Conservation (phyloP, 2,329 filamentous ascomycete species). For the Polychaeton citri region DNA sequence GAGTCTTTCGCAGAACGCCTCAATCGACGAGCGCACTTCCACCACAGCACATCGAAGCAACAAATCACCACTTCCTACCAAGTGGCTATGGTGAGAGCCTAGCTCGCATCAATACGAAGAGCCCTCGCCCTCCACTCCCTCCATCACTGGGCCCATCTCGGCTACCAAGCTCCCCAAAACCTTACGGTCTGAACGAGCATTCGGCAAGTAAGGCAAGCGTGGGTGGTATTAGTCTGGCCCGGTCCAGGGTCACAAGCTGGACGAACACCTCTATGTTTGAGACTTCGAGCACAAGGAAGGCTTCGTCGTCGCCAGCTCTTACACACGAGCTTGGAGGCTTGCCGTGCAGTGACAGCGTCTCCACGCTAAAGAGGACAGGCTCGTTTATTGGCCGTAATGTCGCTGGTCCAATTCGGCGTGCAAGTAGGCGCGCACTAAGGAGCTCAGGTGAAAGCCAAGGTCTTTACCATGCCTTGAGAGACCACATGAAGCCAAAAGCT, state of each 20-base stretch:
- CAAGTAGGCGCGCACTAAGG: constrained; percentile 16
- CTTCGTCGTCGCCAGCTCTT: constrained; percentile 2
- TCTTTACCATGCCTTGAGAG: constrained; percentile 47
- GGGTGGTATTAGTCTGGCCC: constrained; percentile 34
- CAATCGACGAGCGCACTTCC: constrained; percentile 28
- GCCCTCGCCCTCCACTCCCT: neutral
- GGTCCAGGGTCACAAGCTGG: constrained; percentile 62
- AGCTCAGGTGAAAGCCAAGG: constrained; percentile 40
- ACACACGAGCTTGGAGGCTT: constrained; percentile 5
- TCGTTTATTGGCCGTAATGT: constrained; percentile 19
- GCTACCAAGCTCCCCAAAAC: neutral
- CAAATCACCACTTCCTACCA: constrained; percentile 1
- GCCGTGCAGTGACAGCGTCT: constrained; percentile 6
- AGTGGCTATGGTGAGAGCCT: neutral
- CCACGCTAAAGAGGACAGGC: constrained; percentile 11
- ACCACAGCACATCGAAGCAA: constrained; percentile 37
- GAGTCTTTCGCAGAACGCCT: constrained; percentile 36
- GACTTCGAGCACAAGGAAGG: constrained; percentile 35
- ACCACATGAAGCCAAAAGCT: neutral
- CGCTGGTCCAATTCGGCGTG: constrained; percentile 13
- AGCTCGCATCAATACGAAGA: neutral
- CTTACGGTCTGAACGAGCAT: neutral
- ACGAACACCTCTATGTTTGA: constrained; percentile 48
- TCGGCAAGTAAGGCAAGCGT: constrained; percentile 36
- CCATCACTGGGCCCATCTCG: neutral